These are phyloP conservation scores for Kwoniella sp. DNA, from an alignment of 768 basidiomycete genomes.

Conservation along the genomic window DNA sequence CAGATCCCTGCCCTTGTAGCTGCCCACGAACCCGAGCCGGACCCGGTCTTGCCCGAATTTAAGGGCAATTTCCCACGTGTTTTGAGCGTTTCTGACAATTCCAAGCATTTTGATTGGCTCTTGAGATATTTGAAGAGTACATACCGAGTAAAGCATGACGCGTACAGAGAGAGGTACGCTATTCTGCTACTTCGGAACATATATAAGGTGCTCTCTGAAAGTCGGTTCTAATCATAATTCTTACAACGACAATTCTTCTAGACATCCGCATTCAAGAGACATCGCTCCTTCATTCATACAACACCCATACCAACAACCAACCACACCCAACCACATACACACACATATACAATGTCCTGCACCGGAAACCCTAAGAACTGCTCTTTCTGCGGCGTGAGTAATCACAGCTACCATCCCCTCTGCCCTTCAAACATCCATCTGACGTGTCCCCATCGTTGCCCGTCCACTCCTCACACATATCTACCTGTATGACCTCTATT, in stretches of 20 bases:
- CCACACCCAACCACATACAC: slow-evolving; percentile 15
- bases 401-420: too few relatives aligned
- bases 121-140: too few relatives aligned
- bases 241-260: too few relatives aligned
- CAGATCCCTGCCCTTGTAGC: not conserved
- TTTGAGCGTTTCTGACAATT: not conserved
- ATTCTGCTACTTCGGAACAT: not conserved
- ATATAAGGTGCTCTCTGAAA: not conserved
- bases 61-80: not conserved
- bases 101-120: not conserved
- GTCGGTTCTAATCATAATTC: too few relatives aligned
- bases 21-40: too few relatives aligned
- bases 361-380: slow-evolving; percentile 47
- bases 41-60: not conserved
- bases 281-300: too few relatives aligned
- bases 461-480: not conserved
- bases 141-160: not conserved
- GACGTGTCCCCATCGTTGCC: too few relatives aligned
- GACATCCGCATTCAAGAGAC: too few relatives aligned
- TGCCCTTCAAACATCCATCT: too few relatives aligned
- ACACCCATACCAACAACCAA: not conserved
- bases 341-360: slow-evolving; percentile 51
- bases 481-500: not conserved
- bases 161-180: not conserved
- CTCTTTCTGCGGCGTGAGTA: slow-evolving; percentile 50